phyloP scores from a whole-genome alignment of 2,329 filamentous ascomycete species.

The Epichloe festucae region DNA sequence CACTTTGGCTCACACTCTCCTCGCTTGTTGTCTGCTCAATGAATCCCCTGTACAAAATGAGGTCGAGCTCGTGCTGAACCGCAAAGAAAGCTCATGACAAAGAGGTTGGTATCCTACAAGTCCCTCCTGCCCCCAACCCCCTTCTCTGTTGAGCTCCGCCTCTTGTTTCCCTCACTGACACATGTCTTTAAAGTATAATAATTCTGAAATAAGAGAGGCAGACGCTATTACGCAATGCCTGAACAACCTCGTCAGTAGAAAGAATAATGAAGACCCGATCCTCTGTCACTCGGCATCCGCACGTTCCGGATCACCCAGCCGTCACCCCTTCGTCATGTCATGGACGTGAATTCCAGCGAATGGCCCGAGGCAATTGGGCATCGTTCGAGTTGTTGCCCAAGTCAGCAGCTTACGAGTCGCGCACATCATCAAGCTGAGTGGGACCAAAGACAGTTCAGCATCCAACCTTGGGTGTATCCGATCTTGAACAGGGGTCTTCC shows the following conservation, averaged over 20 bases:
- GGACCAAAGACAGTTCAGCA: not conserved
- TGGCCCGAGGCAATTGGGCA: conserved; percentile 1
- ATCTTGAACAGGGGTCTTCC: not conserved
- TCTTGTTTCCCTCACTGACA: not conserved
- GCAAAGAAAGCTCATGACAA: not conserved
- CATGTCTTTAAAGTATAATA: not conserved
- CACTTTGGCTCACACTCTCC: too few relatives aligned
- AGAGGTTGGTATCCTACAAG: not conserved
- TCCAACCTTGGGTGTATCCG: not conserved
- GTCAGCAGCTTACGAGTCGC: conserved; percentile 1
- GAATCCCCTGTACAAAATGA: too few relatives aligned
- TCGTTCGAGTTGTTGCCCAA: not conserved
- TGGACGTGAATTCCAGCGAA: not conserved
- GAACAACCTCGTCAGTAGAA: not conserved
- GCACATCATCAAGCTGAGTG: not conserved
- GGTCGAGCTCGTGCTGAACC: too few relatives aligned
- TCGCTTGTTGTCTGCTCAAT: too few relatives aligned
- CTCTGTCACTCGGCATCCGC: not conserved
- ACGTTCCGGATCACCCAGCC: not conserved
- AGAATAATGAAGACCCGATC: not conserved
- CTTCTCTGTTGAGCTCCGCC: not conserved
- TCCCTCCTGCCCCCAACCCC: not conserved
- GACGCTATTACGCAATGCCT: not conserved
- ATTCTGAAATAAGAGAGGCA: not conserved
- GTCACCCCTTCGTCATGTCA: not conserved